Percentiles rank a stretch among this genome's conserved stretches.
Conservation (phyloP, 257 asterid genomes). For the Penstemon eatonii region DNA sequence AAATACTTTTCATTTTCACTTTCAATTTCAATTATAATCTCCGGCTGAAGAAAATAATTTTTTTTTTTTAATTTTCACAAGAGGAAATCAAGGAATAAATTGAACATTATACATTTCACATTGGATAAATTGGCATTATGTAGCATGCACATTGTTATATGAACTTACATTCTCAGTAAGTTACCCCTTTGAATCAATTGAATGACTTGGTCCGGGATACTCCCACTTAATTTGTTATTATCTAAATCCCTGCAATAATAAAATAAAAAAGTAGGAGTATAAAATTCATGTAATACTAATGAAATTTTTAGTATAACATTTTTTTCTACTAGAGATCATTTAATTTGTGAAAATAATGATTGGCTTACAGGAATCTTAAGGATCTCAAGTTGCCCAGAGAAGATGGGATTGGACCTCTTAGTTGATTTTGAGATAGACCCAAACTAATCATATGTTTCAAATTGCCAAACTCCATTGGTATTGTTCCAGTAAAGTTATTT, state of each 20-base stretch:
- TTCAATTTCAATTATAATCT: too few species aligned
- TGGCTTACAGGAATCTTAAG: conserved; percentile 36
- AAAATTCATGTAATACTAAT: not conserved
- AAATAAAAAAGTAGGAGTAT: not conserved
- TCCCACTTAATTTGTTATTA: conserved; percentile 39
- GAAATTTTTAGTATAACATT: not conserved
- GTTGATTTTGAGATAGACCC: conserved; percentile 29
- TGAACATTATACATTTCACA: not conserved
- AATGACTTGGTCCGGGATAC: conserved; percentile 30
- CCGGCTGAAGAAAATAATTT: too few species aligned
- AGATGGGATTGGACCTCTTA: conserved; percentile 43
- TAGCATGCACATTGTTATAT: not conserved
- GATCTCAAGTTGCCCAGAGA: conserved; percentile 40
- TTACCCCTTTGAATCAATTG: conserved; percentile 35
- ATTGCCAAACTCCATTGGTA: conserved; percentile 46
- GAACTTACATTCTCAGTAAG: conserved; percentile 38
- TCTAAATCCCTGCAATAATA: conserved; percentile 34
- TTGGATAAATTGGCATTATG: not conserved
- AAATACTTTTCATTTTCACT: too few species aligned
- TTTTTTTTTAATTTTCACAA: too few species aligned
- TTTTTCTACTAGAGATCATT: not conserved
- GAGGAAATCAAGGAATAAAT: too few species aligned
- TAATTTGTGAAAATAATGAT: not conserved
- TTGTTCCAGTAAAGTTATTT: conserved; percentile 36
- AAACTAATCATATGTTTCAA: conserved; percentile 32